Evolutionary conservation across 805 yeast species (phyloP), one percentile per base, ranked within the genome.

Genomic region (Candida vartiovaarae): DNA sequence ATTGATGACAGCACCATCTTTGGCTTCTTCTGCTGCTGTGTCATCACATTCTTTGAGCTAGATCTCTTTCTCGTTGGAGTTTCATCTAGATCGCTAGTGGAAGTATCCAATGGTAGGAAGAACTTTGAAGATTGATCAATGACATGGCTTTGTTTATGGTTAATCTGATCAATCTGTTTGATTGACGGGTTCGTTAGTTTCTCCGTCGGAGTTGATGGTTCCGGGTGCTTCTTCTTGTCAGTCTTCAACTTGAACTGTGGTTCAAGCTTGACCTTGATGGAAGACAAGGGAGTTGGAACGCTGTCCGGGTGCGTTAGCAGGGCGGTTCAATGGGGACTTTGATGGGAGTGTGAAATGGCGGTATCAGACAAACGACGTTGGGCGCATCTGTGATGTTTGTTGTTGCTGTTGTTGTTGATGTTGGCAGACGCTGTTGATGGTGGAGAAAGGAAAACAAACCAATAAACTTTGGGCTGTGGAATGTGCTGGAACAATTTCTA

Each of bases 111-210:
- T 3, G 54, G 54, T 32, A 55, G 37, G 34, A 48, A 47, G 45
- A 49, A 54, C 40, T 53, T 55, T 5, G 56, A 39, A 23, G 56
- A 42, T 26, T 52, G 40, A 25, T 52, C 56, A 28, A 42, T 43
- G 6, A 38, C 28, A 27, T 40, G 39, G 9, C 48, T 44, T 15
- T 15, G 20, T 15, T 15, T 15, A 15, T 15, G 20, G 20, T 15
- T 15, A 15, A 15, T 15, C 20, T 15, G 20, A 7, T 40, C 44
- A 6, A 44, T 9, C 5, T 48, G 46, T 20, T 42, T 49, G 8
- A 23, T 38, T 8, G 36, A 10, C 2, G 49, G 42, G 33, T 46
- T 42, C 27, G 47, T 34, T 10, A 45, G 44, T 30, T 46, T 51
- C 34, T 48, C 49, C 3, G 26, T 30, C 6, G 58, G 58, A 1